Evolutionary conservation across 768 basidiomycete genomes (phyloP).

Genomic region (Mrakia hoshinonis): DNA sequence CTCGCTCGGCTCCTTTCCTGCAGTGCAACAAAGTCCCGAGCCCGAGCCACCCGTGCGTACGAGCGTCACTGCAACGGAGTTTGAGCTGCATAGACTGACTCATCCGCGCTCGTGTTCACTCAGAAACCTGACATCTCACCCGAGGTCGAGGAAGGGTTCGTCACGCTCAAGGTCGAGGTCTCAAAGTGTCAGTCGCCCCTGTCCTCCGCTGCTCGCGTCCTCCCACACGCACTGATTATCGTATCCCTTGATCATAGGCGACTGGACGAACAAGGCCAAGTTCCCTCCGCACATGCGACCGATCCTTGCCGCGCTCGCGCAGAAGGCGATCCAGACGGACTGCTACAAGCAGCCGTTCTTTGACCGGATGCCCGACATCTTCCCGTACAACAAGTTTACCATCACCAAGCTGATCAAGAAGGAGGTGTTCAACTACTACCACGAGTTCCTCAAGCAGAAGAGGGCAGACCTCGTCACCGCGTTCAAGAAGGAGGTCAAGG

Average conservation of each 20-base stretch:
- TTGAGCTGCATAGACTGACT: no score
- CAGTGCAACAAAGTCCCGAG: neutral
- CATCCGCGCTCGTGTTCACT: neutral
- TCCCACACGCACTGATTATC: neutral
- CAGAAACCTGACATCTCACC: slow-evolving; percentile 12
- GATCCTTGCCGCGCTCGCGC: slow-evolving; percentile 57
- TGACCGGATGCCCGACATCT: slow-evolving; percentile 70
- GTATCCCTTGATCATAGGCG: neutral
- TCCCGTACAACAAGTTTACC: slow-evolving; percentile 80
- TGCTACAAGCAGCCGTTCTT: slow-evolving; percentile 92
- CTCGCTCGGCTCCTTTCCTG: neutral
- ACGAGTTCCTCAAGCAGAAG: slow-evolving; percentile 54
- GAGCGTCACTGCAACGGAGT: no score
- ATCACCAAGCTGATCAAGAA: slow-evolving; percentile 92
- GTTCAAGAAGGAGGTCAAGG: slow-evolving; percentile 54
- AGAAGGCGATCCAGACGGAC: slow-evolving; percentile 69
- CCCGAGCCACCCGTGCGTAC: neutral
- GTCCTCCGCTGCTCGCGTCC: neutral
- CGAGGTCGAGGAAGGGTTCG: slow-evolving; percentile 41
- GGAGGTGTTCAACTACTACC: slow-evolving; percentile 69
- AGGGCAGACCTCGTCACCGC: slow-evolving; percentile 62
- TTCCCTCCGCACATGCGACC: slow-evolving; percentile 79
- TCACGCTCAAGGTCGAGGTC: slow-evolving; percentile 36
- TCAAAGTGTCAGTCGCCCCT: slow-evolving; percentile 30
- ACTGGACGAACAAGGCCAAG: slow-evolving; percentile 56